These are phyloP conservation scores for Saturnispora mendoncae DNA, from an alignment of 805 yeast species.

Conservation along the genomic window DNA sequence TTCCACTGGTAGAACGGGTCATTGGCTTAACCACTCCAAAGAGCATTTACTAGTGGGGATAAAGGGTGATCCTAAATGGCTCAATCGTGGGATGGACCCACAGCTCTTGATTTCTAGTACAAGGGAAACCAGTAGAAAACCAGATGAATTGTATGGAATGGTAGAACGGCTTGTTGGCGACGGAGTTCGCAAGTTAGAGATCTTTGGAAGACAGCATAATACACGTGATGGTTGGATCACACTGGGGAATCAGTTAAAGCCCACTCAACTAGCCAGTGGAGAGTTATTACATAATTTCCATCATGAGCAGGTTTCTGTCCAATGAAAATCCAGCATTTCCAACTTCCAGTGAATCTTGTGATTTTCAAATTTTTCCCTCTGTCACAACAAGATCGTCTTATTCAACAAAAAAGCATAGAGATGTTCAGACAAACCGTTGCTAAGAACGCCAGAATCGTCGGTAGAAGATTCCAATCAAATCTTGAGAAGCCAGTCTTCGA, in stretches of 20 bases:
- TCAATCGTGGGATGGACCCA: constrained; percentile 54
- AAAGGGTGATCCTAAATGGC: constrained; percentile 74
- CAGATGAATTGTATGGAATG: constrained; percentile 82
- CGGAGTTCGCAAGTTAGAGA: constrained; percentile 70
- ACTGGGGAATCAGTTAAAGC: constrained; percentile 69
- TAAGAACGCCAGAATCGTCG: constrained; percentile 21
- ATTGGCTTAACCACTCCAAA: constrained; percentile 92
- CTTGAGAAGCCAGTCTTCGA: constrained; percentile 38
- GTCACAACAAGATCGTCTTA: not conserved
- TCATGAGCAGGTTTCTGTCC: constrained; percentile 3
- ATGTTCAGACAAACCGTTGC: constrained; percentile 40
- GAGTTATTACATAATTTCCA: constrained; percentile 25
- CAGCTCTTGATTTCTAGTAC: constrained; percentile 77
- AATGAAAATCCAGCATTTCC: constrained; percentile 8
- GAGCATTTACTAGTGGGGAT: constrained; percentile 83
- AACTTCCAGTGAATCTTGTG: not conserved
- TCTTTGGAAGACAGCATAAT: constrained; percentile 84
- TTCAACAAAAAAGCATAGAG: constrained; percentile 11
- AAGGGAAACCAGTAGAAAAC: constrained; percentile 83
- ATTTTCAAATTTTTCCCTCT: not conserved
- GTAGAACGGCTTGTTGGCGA: constrained; percentile 78
- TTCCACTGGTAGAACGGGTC: constrained; percentile 94
- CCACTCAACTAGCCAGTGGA: constrained; percentile 47
- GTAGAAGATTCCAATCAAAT: constrained; percentile 28
- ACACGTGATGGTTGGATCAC: constrained; percentile 86